Conservation (phyloP, 1,139 yeast genomes). For the Magnusiomyces suaveolens region DNA sequence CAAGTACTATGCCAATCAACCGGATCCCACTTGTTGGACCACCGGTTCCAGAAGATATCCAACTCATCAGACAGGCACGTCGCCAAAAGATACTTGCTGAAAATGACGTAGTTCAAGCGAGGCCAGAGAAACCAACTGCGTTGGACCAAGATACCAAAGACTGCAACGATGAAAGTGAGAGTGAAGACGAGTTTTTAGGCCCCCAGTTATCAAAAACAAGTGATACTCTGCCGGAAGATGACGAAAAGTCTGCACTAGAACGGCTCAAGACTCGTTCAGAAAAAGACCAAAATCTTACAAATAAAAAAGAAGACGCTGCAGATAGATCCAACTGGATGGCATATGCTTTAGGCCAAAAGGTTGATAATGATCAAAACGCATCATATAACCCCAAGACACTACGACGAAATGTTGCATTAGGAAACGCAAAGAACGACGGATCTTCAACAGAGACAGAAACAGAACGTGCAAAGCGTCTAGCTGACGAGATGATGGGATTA, state of each 20-base stretch:
- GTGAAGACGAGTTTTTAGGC: conserved; percentile 7
- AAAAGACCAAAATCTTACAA: not conserved
- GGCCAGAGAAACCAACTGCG: not conserved
- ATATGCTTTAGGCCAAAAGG: conserved; percentile 11
- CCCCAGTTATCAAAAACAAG: conserved; percentile 10
- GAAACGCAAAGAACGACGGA: not conserved
- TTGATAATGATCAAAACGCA: conserved; percentile 2
- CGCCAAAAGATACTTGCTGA: not conserved
- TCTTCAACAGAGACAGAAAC: conserved; percentile 6
- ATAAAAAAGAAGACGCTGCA: not conserved
- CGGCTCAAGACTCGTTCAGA: conserved; percentile 6
- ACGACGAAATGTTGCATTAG: conserved; percentile 6
- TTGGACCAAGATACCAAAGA: not conserved
- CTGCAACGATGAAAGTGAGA: conserved; percentile 8
- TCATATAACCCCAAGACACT: conserved; percentile 15
- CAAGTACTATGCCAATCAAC: not conserved
- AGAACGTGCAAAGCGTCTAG: conserved; percentile 13
- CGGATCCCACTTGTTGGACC: conserved; percentile 9
- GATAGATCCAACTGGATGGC: conserved; percentile 15
- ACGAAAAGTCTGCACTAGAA: conserved; percentile 10
- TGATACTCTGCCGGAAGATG: conserved; percentile 4
- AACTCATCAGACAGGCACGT: conserved; percentile 4
- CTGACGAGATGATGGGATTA: conserved; percentile 16
- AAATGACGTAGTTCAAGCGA: not conserved
- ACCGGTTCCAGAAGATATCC: conserved; percentile 11